These are phyloP conservation scores for Pseudofabraea citricarpa DNA, from an alignment of 2,329 filamentous ascomycete genomes.

Conservation along the genomic window DNA sequence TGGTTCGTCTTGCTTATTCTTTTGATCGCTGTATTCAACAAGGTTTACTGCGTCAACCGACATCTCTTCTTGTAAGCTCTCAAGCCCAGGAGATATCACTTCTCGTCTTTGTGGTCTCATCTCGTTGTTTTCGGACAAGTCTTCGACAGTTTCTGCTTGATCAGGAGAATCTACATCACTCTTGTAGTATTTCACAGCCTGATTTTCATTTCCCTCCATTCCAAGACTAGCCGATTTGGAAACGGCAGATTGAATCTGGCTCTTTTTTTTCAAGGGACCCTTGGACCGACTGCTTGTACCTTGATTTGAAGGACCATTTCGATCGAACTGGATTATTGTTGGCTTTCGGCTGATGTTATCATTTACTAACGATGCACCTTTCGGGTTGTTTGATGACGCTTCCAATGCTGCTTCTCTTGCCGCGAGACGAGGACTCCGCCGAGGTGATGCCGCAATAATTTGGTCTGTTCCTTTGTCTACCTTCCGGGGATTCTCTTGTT, in stretches of 20 bases:
- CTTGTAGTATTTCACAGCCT: neutral
- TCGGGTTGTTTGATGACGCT: neutral
- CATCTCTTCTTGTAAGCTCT: too few species aligned
- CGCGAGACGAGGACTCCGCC: neutral
- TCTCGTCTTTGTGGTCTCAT: too few species aligned
- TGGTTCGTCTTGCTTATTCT: too few species aligned
- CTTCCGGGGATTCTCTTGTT: too few species aligned
- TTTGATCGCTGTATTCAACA: too few species aligned
- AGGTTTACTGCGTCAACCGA: too few species aligned
- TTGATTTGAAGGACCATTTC: constrained; percentile 17
- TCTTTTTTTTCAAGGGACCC: neutral
- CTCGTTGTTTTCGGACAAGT: too few species aligned
- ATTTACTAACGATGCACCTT: constrained; percentile 6
- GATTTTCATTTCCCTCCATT: too few species aligned
- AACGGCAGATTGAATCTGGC: too few species aligned
- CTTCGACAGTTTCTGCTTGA: neutral
- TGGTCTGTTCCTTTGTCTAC: too few species aligned
- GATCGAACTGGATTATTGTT: constrained; percentile 15
- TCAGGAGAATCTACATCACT: neutral
- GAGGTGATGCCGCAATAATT: neutral
- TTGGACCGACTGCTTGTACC: constrained; percentile 3
- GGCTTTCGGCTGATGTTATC: constrained; percentile 14
- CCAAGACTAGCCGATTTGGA: neutral
- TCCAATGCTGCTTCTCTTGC: neutral
- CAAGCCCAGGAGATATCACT: too few species aligned